phyloP scores from a whole-genome alignment of 2,329 filamentous ascomycete species.

The Trichoderma pleuroti region DNA sequence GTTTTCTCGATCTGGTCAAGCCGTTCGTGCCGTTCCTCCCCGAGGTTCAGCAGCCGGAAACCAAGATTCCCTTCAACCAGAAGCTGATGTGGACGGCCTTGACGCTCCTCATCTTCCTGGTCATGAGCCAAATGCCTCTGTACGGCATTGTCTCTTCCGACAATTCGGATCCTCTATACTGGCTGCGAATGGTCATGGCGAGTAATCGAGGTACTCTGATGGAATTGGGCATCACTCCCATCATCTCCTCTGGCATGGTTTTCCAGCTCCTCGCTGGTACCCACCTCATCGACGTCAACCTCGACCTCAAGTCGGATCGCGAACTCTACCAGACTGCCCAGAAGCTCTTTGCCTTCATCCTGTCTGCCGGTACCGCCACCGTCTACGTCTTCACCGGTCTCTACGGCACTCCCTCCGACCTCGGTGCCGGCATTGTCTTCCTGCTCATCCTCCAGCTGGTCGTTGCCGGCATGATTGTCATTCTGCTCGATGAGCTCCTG shows the following conservation, averaged over 20 bases:
- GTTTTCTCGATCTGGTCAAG: conserved; percentile 99
- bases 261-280: conserved; percentile 99
- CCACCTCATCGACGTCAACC: conserved; percentile 99
- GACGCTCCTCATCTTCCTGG: conserved; percentile 96
- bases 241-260: conserved; percentile 99
- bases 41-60: conserved; percentile 97
- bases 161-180: conserved; percentile 98
- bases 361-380: conserved; percentile 95
- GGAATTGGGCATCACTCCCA: conserved; percentile 96
- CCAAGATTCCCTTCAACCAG: conserved; percentile 98
- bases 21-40: conserved; percentile 99
- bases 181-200: conserved; percentile 99
- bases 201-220: conserved; percentile 96
- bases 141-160: conserved; percentile 99
- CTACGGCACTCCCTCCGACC: conserved; percentile 93
- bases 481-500: conserved; percentile 96
- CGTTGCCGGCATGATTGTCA: conserved; percentile 96
- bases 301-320: conserved; percentile 99
- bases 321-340: conserved; percentile 99
- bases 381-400: conserved; percentile 98
- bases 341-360: conserved; percentile 97
- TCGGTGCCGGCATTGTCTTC: conserved; percentile 96
- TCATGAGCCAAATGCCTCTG: conserved; percentile 99
- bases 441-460: conserved; percentile 97
- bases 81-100: conserved; percentile 93